phyloP scores from a whole-genome alignment of 1,284 basidiomycete species.

The Puccinia coronata region DNA sequence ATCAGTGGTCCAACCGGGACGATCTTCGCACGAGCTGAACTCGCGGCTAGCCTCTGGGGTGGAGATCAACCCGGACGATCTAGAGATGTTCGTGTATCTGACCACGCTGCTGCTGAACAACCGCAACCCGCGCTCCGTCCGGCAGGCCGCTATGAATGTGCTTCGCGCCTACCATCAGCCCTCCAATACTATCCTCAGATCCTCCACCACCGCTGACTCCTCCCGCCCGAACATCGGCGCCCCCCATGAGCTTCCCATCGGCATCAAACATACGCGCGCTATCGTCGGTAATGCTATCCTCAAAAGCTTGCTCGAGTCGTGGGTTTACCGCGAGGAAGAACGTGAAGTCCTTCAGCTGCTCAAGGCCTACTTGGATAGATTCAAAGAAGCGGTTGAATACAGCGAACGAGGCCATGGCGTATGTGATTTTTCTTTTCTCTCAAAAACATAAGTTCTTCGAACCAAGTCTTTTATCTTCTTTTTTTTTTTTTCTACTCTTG shows the following conservation, averaged over 20 bases:
- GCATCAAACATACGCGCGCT: slow-evolving; percentile 32
- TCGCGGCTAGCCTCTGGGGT: slow-evolving; percentile 21
- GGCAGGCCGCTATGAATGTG: slow-evolving; percentile 39
- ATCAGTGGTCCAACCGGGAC: background rate
- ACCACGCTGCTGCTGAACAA: slow-evolving; percentile 44
- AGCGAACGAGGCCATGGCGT: slow-evolving; percentile 34
- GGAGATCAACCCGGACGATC: slow-evolving; percentile 33
- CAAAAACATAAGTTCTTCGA: background rate
- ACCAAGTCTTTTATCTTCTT: background rate
- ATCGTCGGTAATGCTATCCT: slow-evolving; percentile 44
- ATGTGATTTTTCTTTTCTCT: background rate
- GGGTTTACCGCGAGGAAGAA: slow-evolving; percentile 48
- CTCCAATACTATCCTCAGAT: background rate
- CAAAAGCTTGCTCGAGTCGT: slow-evolving; percentile 35
- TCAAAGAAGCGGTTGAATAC: slow-evolving; percentile 39
- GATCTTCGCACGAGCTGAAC: slow-evolving; percentile 34
- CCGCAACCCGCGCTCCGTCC: slow-evolving; percentile 30
- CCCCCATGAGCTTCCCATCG: background rate
- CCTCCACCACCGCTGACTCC: background rate
- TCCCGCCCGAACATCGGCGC: background rate
- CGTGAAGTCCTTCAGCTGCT: slow-evolving; percentile 46
- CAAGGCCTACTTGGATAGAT: slow-evolving; percentile 44
- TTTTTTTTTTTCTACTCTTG: background rate
- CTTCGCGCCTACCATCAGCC: slow-evolving; percentile 45
- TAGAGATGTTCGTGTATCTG: slow-evolving; percentile 47